These are phyloP conservation scores for Aegilops tauschii DNA, from an alignment of 176 grass and related monocot species.

Conservation along the genomic window DNA sequence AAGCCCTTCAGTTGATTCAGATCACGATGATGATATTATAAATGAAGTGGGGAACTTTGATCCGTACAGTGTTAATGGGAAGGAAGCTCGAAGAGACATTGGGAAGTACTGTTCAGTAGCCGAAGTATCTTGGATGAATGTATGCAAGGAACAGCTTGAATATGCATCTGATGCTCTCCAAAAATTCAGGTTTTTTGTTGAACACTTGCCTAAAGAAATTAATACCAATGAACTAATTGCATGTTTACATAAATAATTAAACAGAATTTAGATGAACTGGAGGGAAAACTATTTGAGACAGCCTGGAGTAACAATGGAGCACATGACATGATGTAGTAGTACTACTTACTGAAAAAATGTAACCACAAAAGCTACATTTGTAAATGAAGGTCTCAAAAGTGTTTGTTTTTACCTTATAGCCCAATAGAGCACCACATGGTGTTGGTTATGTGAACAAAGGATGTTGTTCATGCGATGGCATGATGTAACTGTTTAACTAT, in stretches of 20 bases:
- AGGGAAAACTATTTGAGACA: neutral
- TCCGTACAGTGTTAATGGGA: conserved; percentile 83
- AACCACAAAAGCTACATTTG: neutral
- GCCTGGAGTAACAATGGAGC: neutral
- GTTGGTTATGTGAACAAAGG: neutral
- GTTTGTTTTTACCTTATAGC: neutral
- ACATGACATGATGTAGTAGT: neutral
- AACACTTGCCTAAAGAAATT: neutral
- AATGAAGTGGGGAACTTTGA: conserved; percentile 61
- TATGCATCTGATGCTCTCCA: conserved; percentile 85
- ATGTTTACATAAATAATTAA: neutral
- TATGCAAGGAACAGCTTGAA: conserved; percentile 84
- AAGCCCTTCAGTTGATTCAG: conserved; percentile 61
- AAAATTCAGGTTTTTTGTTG: conserved; percentile 71
- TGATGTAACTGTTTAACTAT: neutral
- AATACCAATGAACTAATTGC: neutral
- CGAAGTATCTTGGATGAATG: conserved; percentile 93
- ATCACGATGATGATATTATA: conserved; percentile 29
- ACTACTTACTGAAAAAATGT: neutral
- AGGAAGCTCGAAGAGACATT: conserved; percentile 62
- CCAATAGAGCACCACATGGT: neutral
- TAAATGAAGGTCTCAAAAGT: neutral
- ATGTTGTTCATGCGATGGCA: neutral
- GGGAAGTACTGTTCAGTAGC: conserved; percentile 61
- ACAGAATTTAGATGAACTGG: neutral